Evolutionary conservation across 2,329 filamentous ascomycete genomes (phyloP), one percentile per base, ranked within the genome.

Genomic region (Atkinsonella texensis): DNA sequence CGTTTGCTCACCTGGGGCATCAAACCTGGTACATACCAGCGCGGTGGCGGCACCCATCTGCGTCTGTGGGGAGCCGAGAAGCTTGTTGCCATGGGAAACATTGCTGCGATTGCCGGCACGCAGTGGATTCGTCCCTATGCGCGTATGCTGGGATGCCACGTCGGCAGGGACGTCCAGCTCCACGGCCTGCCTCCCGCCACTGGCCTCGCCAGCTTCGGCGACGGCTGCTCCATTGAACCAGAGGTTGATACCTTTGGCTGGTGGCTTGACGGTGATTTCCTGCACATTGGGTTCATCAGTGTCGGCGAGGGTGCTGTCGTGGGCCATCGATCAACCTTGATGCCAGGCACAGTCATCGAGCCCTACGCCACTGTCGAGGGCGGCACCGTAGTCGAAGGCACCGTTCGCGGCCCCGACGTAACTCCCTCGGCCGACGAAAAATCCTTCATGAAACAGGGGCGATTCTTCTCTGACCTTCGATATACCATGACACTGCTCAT

Each of bases 251-350:
- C 53, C 13, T 50, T 53, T 4, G 57, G 57, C 6, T 59, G 55
- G 56, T 59, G 57, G 57, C 52, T 59, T 44, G 57, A 59, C 17
- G 57, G 57, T n/a, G 56, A 58, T 31, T 38, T 45, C n/a, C 44
- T 59, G 33, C 57, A 57, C 32, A 52, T 59, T 13, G 57, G 57
- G 2, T 40, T 46, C 31, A 18, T 58, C 23, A 51, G 51, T 10
- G 51, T 59, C 7, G 55, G 57, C 1, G 53, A 54, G 38, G 54
- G 57, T 20, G 57, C 57, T 6, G 41, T 52, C 17, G 55, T 59
- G 18, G 57, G 57, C 9, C 51, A 49, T 11, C 57, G 57, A 45
- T 45, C 41, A 33, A 58, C 53, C 10, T 42, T 59, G 18, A 55
- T 59, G 56, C 56, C 57, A 13, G 42, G 49, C 39, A 43, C 56